Evolutionary conservation across 805 yeast genomes (phyloP).

Genomic region (Deakozyma indianensis): DNA sequence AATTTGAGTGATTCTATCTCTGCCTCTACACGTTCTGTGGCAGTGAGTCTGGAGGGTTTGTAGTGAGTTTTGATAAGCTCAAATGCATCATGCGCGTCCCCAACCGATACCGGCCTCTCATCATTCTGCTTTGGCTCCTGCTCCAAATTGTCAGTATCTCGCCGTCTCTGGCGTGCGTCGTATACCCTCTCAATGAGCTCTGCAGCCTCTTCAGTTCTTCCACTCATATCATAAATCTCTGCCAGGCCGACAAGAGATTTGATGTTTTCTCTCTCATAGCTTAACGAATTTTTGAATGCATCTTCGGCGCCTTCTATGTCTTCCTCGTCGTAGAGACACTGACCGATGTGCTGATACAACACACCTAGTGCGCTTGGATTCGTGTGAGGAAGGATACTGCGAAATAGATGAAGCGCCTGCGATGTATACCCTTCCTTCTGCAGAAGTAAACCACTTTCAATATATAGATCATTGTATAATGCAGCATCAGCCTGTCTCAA

Average conservation of each 20-base stretch:
- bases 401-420: conserved; percentile 62
- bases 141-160: neutral
- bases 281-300: conserved; percentile 14
- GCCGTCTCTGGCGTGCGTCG: conserved; percentile 9
- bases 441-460: conserved; percentile 61
- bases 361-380: conserved; percentile 27
- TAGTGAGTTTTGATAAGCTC: neutral
- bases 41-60: conserved; percentile 7
- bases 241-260: conserved; percentile 70
- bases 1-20: conserved; percentile 45
- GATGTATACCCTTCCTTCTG: conserved; percentile 53
- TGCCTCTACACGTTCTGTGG: conserved; percentile 19
- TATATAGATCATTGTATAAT: conserved; percentile 57
- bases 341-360: conserved; percentile 48
- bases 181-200: conserved; percentile 17
- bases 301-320: conserved; percentile 16
- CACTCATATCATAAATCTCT: conserved; percentile 48
- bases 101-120: neutral
- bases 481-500: conserved; percentile 41
- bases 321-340: conserved; percentile 23
- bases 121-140: neutral
- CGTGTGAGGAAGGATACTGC: conserved; percentile 34
- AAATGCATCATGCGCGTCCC: conserved; percentile 1
- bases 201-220: conserved; percentile 18
- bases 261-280: conserved; percentile 30